These are phyloP conservation scores for Panaeolus cyanescens DNA, from an alignment of 768 basidiomycete genomes.

Conservation along the genomic window DNA sequence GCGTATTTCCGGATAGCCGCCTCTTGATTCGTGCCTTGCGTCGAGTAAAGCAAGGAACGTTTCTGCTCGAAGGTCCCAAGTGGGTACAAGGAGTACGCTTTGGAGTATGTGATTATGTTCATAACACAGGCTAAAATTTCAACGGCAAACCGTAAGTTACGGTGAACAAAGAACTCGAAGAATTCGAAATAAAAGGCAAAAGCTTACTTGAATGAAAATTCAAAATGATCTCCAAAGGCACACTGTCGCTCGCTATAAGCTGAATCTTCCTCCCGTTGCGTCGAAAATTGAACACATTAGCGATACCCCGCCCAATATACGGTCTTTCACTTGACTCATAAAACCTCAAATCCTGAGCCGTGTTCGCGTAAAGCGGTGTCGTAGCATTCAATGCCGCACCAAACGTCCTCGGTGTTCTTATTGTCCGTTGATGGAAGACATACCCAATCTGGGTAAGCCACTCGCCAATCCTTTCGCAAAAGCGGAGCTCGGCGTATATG, in stretches of 20 bases:
- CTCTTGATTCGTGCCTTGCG: slow-evolving; percentile 3
- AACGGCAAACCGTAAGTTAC: neutral
- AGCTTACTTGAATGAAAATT: slow-evolving; percentile 26
- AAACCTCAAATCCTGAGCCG: neutral
- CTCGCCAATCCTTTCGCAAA: slow-evolving; percentile 27
- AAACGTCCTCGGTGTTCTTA: neutral
- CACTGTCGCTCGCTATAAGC: slow-evolving; percentile 30
- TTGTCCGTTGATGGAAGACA: slow-evolving; percentile 12
- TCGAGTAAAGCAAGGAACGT: slow-evolving; percentile 20
- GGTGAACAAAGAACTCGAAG: neutral
- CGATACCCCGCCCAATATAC: slow-evolving; percentile 8
- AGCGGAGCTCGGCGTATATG: slow-evolving; percentile 26
- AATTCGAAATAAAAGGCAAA: neutral
- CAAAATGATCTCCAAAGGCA: slow-evolving; percentile 28
- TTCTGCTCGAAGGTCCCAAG: slow-evolving; percentile 37
- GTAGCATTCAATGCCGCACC: neutral
- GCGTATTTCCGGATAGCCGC: slow-evolving; percentile 32
- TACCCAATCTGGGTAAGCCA: slow-evolving; percentile 30
- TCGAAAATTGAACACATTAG: slow-evolving; percentile 9
- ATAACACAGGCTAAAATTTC: slow-evolving; percentile 40
- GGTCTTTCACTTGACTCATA: neutral
- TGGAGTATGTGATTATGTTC: slow-evolving; percentile 41
- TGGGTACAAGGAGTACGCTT: slow-evolving; percentile 43
- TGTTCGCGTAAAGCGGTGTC: neutral
- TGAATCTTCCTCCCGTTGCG: slow-evolving; percentile 30